Percentiles rank a stretch among this genome's conserved stretches.
These are phyloP conservation scores for Taphrina betulina DNA, from an alignment of 1,139 yeast genomes.

Conservation along the genomic window DNA sequence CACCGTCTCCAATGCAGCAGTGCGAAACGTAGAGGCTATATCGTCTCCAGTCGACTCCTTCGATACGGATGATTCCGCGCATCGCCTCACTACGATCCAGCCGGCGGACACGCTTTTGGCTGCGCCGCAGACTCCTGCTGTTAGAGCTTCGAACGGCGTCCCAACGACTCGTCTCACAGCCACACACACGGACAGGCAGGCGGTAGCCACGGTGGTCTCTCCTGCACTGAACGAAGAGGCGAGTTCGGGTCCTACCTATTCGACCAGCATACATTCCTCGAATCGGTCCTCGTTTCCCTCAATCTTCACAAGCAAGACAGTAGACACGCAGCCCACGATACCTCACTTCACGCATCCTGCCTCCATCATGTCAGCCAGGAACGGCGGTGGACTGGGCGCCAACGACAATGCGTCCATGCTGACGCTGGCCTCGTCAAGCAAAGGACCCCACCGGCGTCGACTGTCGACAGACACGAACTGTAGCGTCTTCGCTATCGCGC, in stretches of 20 bases:
- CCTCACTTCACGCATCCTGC: constrained; percentile 4
- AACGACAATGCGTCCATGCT: constrained; percentile 26
- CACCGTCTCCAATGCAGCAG: constrained; percentile 16
- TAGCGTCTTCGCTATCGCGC: constrained; percentile 28
- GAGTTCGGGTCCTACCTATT: too few relatives aligned
- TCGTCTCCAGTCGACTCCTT: not conserved
- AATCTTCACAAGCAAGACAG: constrained; percentile 15
- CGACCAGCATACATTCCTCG: constrained; percentile 11
- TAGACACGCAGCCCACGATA: constrained; percentile 21
- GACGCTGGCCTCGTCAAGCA: constrained; percentile 25
- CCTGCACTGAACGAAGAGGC: not conserved
- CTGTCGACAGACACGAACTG: constrained; percentile 18
- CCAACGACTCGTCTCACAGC: too few relatives aligned
- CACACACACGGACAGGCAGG: not conserved
- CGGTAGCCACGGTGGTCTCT: not conserved
- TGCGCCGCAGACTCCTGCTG: not conserved
- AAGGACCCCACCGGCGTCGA: constrained; percentile 18
- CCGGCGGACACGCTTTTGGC: not conserved
- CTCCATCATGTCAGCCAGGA: constrained; percentile 17
- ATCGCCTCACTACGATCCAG: not conserved
- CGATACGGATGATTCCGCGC: not conserved
- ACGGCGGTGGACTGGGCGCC: constrained; percentile 14
- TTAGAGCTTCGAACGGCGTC: not conserved
- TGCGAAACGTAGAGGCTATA: constrained; percentile 22
- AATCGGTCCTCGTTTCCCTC: constrained; percentile 22